Base-by-base conservation (phyloP, 2,329 filamentous ascomycete genomes). In the Pezicula carpinea region DNA sequence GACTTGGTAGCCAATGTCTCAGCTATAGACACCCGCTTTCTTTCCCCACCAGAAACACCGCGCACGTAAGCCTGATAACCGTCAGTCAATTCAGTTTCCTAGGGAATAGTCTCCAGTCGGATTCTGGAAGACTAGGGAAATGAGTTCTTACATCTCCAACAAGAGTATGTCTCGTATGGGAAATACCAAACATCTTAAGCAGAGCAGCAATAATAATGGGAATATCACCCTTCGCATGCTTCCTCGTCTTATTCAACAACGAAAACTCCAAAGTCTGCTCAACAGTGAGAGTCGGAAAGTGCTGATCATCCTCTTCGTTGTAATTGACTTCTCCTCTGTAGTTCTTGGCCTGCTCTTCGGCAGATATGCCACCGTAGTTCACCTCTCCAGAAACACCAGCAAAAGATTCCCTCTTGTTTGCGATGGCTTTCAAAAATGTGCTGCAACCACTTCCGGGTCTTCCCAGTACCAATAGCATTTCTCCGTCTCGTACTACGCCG, bases 211-310 rank as follows among this genome's bases (percentile, higher is more conserved):
- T 79, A 46, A 91, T 83, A 47, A 87, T 67, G 0, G 82, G 80
- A 19, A 89, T 85, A 40, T 83, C 78, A 3, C 69, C 71, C 39
- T 74, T 76, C 34, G 80, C 79, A 40, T 79, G 72, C 64, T 84
- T 86, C 65, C 78, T 83, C 7, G 85, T 89, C 68, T 89, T 89
- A 67, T 82, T 89, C 64, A 82, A 77, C 41, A 91, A 69, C 0
- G 87, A 84, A 58, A 92, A 91, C 4, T 77, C 80, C 35, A 92
- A 70, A 0, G 87, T 91, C 64, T 90, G 85, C 75, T 84, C 86
- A 0, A 92, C 87, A 5, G 82, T 89, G 31, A 92, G 70, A 1
- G 76, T 75, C 3, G 87, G 82, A 59, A 90, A 83, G 62, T 92
- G 87, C 15, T 80, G 74, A 58, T 90, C 86, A 54, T 89, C 86